Conservation (phyloP, 352 stramenopile genomes). For the Pythium biforme region DNA sequence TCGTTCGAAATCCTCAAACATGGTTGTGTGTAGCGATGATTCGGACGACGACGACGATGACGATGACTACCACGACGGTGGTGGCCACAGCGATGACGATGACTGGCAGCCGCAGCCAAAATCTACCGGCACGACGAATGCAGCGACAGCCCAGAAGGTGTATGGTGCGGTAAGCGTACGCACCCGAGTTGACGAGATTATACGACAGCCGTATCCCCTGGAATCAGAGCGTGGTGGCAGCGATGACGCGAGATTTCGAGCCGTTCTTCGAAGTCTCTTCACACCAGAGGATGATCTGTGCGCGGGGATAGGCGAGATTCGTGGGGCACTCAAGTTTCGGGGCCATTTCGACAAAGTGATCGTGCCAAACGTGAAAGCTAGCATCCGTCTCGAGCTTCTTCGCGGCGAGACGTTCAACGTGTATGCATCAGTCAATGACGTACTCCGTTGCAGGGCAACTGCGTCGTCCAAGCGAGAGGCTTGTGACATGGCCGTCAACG, state of each 20-base stretch:
- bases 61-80: constrained; percentile 32
- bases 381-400: constrained; percentile 62
- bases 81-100: constrained; percentile 33
- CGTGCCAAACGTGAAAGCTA: constrained; percentile 64
- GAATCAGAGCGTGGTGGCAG: constrained; percentile 38
- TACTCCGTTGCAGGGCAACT: constrained; percentile 48
- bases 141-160: constrained; percentile 7
- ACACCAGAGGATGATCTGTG: constrained; percentile 64
- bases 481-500: constrained; percentile 60
- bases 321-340: constrained; percentile 58
- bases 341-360: constrained; percentile 48
- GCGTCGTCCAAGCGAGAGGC: constrained; percentile 53
- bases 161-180: neutral
- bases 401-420: constrained; percentile 60
- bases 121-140: neutral
- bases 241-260: constrained; percentile 63
- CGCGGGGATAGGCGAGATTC: constrained; percentile 49
- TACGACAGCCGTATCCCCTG: constrained; percentile 48
- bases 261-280: constrained; percentile 74
- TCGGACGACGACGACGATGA: constrained; percentile 51
- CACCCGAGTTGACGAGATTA: constrained; percentile 30
- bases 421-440: constrained; percentile 58
- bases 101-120: constrained; percentile 21
- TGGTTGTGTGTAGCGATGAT: constrained; percentile 62
- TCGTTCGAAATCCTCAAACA: constrained; percentile 28